Percentiles rank a stretch among this genome's conserved stretches.
Conservation (phyloP, 768 basidiomycete species). For the Phylloporus scabripes region DNA sequence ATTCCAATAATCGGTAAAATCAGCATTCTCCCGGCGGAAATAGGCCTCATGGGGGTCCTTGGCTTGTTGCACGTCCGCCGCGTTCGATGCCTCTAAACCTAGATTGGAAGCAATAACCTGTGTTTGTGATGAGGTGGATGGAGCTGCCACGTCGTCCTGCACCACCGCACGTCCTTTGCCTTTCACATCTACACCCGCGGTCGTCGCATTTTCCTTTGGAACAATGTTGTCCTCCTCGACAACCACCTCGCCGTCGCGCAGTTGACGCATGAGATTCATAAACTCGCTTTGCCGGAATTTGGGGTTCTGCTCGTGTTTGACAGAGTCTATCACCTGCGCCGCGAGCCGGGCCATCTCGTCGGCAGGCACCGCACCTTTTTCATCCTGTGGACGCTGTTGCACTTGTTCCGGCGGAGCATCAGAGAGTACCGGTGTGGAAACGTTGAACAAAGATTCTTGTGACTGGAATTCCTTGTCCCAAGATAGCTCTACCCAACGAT, state of each 20-base stretch:
- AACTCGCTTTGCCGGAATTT: conserved; percentile 87
- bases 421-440: conserved; percentile 9
- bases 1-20: conserved; percentile 59
- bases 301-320: conserved; percentile 68
- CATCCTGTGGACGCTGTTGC: conserved; percentile 10
- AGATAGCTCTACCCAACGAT: conserved; percentile 15
- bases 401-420: conserved; percentile 8
- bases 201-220: conserved; percentile 33
- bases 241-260: conserved; percentile 72
- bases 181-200: conserved; percentile 42
- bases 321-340: conserved; percentile 68
- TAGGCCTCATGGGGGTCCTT: conserved; percentile 58
- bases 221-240: conserved; percentile 81
- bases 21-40: conserved; percentile 63
- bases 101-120: conserved; percentile 13
- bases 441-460: conserved; percentile 42
- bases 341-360: conserved; percentile 82
- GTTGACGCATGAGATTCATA: conserved; percentile 77
- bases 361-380: conserved; percentile 23
- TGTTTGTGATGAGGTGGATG: conserved; percentile 8
- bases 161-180: conserved; percentile 55
- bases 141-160: conserved; percentile 1
- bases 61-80: conserved; percentile 16
- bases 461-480: conserved; percentile 67
- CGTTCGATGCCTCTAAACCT: conserved; percentile 15